Base-by-base conservation (phyloP, 1,139 yeast species). In the Taphrina flavorubra region DNA sequence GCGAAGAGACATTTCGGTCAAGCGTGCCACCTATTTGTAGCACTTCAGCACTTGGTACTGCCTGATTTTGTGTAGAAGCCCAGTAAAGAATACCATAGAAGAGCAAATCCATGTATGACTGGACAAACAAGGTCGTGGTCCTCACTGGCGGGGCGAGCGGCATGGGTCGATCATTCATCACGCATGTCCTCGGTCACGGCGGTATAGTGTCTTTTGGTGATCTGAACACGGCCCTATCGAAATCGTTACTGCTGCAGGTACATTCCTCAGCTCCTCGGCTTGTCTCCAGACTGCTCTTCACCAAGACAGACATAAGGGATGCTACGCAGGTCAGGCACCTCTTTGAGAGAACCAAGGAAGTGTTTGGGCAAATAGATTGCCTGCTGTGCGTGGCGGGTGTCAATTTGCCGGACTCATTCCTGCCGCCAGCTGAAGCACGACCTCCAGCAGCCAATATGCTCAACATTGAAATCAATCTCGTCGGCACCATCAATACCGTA, bases 131-230 rank as follows among this genome's bases (percentile, higher is more conserved):
- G 46, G 61, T 55, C 13, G 67, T 63, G 14, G 67, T 63, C 20
- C 59, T 63, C 40, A 63, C 67, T 31, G 67, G 67, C 39, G 67
- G 67, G 8, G 60, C 67, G 16, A 42, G 55, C n/a, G 67, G 67
- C 39, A 63, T 63, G 67, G 67, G 67, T 20, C 53, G 60, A n/a
- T 63, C 55, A 10, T 63, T 63, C 47, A 44, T 63, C 49, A 55
- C 61, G 20, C 61, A 63, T 39, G 44, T 63, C 39, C 61, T 63
- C 16, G 44, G 53, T 31, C 61, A 39, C 14, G 67, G 67, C 2
- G 61, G 67, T 6, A 56, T 44, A 13, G 67, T 63, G 7, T 63
- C 67, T 6, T 63, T 63, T 55, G 67, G 67, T 3, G 67, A 63
- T n/a, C 20, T 63, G 56, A 63, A 63, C 40, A 63, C 67, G 31